phyloP scores from a whole-genome alignment of 2,329 filamentous ascomycete genomes.

The Fusarium torulosum region DNA sequence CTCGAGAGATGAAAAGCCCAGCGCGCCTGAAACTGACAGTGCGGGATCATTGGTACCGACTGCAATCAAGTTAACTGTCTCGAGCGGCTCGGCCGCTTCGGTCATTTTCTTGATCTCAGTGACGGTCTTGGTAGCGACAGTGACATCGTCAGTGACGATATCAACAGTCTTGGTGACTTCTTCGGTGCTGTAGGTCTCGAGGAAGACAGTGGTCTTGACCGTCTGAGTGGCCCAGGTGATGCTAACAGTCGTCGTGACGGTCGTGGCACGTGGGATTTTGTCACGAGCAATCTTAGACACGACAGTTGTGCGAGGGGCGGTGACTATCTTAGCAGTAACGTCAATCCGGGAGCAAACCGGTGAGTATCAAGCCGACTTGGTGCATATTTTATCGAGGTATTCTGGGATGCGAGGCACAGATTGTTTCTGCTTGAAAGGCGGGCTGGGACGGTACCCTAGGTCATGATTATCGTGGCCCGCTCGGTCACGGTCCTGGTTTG shows the following conservation, averaged over 20 bases:
- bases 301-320: neutral
- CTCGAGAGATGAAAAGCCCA: neutral
- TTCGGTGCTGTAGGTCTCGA: neutral
- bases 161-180: neutral
- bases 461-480: neutral
- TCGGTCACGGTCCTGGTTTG: neutral
- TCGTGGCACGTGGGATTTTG: neutral
- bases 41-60: neutral
- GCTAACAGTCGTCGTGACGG: neutral
- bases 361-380: neutral
- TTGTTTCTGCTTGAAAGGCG: neutral
- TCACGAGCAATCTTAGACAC: neutral
- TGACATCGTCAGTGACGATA: neutral
- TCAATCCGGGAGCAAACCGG: conserved; percentile 1
- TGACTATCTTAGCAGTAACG: neutral
- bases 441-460: neutral
- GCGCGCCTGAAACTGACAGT: neutral
- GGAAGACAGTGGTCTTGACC: neutral
- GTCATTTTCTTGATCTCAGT: neutral
- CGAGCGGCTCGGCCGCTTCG: neutral
- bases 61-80: neutral
- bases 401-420: neutral
- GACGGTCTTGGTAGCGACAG: neutral
- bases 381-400: neutral
- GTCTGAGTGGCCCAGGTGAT: neutral